Conservation (phyloP, 2,329 filamentous ascomycete genomes). For the Diaporthe sp. region DNA sequence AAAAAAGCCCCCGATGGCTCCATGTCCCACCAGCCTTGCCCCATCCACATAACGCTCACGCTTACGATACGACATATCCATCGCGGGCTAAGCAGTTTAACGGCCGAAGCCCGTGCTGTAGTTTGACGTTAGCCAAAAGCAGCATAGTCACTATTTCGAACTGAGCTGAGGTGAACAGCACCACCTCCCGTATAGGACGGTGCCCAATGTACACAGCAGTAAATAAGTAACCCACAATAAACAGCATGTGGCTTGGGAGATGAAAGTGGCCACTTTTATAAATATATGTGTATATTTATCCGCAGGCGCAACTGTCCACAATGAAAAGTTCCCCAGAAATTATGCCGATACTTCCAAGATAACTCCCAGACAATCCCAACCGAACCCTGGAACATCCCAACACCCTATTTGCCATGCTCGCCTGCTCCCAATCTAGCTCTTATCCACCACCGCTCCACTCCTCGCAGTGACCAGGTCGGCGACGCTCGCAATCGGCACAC, state of each 20-base stretch:
- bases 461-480: slow-evolving; percentile 19
- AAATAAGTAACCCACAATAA: background rate
- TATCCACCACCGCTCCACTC: slow-evolving; percentile 21
- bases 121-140: background rate
- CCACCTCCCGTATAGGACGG: background rate
- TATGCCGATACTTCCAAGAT: background rate
- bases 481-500: slow-evolving; percentile 17
- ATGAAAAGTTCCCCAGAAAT: slow-evolving; percentile 1
- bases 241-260: background rate
- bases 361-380: background rate
- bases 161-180: background rate
- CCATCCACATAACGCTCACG: background rate
- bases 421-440: background rate
- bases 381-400: background rate
- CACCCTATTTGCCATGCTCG: too few relatives aligned
- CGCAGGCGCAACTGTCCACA: background rate
- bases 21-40: slow-evolving; percentile 15
- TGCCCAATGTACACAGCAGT: background rate
- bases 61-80: slow-evolving; percentile 11
- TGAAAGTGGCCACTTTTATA: slow-evolving; percentile 14
- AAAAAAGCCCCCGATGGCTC: background rate
- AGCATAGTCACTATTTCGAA: background rate
- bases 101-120: background rate
- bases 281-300: background rate
- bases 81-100: background rate